A percentile compares a stretch with the other conserved stretches of the same genome.
Conservation (phyloP, 768 basidiomycete genomes). For the Tubosaeta sp. region DNA sequence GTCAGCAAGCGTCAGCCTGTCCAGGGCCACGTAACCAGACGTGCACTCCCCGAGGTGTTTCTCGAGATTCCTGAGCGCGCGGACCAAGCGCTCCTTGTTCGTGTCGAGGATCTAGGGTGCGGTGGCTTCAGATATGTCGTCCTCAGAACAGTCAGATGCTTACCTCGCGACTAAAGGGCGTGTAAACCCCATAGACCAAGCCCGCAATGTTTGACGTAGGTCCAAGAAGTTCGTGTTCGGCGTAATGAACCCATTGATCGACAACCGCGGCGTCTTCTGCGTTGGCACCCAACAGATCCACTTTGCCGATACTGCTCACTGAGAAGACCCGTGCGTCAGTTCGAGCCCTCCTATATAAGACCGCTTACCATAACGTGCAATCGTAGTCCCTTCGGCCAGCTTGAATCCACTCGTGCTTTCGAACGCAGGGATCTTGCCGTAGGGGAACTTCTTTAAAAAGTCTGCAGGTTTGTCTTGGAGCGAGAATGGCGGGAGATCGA, state of each 20-base stretch:
- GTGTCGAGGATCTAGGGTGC: not conserved
- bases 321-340: not conserved
- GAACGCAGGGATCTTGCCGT: conserved; percentile 20
- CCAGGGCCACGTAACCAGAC: conserved; percentile 11
- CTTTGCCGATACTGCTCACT: conserved; percentile 2
- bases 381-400: conserved; percentile 7
- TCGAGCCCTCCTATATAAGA: not conserved
- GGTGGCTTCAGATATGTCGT: not conserved
- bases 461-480: conserved; percentile 11
- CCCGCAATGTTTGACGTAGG: not conserved
- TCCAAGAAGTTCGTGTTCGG: conserved; percentile 2
- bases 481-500: conserved; percentile 3
- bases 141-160: too few species aligned
- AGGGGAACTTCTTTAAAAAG: conserved; percentile 12
- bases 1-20: conserved; percentile 18
- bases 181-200: not conserved
- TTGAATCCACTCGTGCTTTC: conserved; percentile 7
- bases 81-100: conserved; percentile 1
- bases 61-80: conserved; percentile 12
- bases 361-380: conserved; percentile 8
- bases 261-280: conserved; percentile 2
- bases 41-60: conserved; percentile 2
- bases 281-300: not conserved
- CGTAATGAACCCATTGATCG: conserved; percentile 14
- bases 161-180: not conserved